phyloP scores from a whole-genome alignment of 257 asterid species.

The Solanum raphanifolium region DNA sequence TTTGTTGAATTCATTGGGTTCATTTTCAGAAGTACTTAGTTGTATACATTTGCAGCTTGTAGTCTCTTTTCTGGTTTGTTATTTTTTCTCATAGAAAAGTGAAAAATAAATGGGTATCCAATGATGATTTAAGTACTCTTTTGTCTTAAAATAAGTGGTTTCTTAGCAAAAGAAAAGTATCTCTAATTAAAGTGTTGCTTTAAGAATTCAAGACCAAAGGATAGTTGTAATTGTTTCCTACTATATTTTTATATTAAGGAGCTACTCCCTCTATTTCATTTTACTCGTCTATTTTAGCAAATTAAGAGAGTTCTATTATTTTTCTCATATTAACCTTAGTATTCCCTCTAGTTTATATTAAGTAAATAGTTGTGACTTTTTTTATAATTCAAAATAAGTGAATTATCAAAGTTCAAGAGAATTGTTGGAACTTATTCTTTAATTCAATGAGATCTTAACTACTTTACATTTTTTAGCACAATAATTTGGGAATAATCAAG shows the following conservation, averaged over 20 bases:
- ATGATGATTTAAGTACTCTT: background rate
- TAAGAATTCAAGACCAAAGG: background rate
- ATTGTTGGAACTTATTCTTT: background rate
- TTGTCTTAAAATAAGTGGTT: background rate
- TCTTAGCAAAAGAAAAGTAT: background rate
- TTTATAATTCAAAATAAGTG: background rate
- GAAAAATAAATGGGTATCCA: background rate
- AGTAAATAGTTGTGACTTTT: background rate
- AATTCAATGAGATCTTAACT: background rate
- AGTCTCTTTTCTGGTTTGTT: background rate
- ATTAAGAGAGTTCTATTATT: background rate
- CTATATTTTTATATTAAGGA: too few species aligned
- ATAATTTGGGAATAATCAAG: background rate
- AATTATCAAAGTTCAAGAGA: background rate
- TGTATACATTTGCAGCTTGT: background rate
- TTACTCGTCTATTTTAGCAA: background rate
- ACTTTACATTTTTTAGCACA: background rate
- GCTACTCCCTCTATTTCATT: background rate
- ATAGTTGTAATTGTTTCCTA: background rate
- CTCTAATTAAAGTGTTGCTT: background rate
- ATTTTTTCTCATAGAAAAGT: background rate
- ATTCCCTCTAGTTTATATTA: background rate
- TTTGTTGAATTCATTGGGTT: background rate
- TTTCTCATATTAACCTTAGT: background rate
- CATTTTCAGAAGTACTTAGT: background rate